Conservation (phyloP, 176 grass and related monocot genomes). For the Thalia dealbata region DNA sequence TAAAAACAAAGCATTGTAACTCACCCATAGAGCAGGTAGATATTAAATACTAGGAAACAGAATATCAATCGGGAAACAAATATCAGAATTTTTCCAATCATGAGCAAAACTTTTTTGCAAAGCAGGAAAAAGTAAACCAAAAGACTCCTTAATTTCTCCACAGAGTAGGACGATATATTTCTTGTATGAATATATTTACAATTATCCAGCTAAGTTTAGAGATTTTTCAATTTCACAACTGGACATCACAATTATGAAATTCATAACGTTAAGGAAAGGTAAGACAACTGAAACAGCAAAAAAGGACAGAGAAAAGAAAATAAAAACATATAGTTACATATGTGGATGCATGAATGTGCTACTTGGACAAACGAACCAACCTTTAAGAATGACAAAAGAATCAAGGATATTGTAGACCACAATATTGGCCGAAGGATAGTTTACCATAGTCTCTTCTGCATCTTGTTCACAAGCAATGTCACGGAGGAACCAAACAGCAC, state of each 20-base stretch:
- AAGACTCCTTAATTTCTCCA: background rate
- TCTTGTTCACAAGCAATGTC: constrained; percentile 85
- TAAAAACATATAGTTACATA: background rate
- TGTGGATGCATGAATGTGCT: background rate
- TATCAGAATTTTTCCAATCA: background rate
- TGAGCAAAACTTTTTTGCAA: background rate
- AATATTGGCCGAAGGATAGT: background rate
- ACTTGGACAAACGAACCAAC: background rate
- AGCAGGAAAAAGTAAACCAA: background rate
- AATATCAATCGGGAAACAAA: too few species aligned
- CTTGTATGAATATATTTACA: background rate
- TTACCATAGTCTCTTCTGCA: constrained; percentile 55
- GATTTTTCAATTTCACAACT: background rate
- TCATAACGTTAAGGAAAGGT: too few species aligned
- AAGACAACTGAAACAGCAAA: background rate
- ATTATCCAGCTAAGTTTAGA: background rate
- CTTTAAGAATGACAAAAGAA: background rate
- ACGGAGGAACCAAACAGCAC: constrained; percentile 73
- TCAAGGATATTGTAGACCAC: background rate
- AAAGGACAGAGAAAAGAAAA: background rate
- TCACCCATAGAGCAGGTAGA: background rate
- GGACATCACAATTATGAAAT: too few species aligned
- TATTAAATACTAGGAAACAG: background rate
- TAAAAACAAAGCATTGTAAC: background rate
- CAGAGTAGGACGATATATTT: background rate